Evolutionary conservation across 306 rosid species (phyloP).

Genomic region (Quercus engelmannii): DNA sequence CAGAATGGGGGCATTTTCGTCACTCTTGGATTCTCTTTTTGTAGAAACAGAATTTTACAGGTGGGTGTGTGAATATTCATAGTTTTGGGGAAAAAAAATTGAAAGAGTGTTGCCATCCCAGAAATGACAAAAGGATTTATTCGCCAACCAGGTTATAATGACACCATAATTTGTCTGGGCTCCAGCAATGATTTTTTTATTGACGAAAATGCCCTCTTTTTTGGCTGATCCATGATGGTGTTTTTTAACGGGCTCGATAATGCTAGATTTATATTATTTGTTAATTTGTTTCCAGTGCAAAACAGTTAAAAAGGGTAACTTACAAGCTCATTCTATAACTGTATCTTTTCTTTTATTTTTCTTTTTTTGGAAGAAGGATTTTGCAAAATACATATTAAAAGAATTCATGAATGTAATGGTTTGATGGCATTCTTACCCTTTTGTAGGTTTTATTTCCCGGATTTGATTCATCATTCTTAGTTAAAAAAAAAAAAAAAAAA

Average conservation of each 20-base stretch:
- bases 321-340: not conserved
- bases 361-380: not conserved
- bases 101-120: conserved; percentile 34
- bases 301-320: not conserved
- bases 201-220: conserved; percentile 8
- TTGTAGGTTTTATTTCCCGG: too few relatives aligned
- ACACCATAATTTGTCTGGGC: conserved; percentile 46
- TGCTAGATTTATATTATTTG: not conserved
- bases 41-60: not conserved
- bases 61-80: not conserved
- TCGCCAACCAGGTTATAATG: conserved; percentile 52
- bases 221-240: not conserved
- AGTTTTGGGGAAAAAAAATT: not conserved
- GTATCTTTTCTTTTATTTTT: not conserved
- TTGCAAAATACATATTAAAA: too few relatives aligned
- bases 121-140: conserved; percentile 56
- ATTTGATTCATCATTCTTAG: too few relatives aligned
- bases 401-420: too few relatives aligned
- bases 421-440: too few relatives aligned
- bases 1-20: conserved; percentile 13
- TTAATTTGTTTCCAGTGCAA: not conserved
- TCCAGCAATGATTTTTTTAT: conserved; percentile 7
- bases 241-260: not conserved
- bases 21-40: not conserved
- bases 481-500: too few relatives aligned